Evolutionary conservation across 176 grass and related monocot species (phyloP).

Genomic region (Eleusine coracana): DNA sequence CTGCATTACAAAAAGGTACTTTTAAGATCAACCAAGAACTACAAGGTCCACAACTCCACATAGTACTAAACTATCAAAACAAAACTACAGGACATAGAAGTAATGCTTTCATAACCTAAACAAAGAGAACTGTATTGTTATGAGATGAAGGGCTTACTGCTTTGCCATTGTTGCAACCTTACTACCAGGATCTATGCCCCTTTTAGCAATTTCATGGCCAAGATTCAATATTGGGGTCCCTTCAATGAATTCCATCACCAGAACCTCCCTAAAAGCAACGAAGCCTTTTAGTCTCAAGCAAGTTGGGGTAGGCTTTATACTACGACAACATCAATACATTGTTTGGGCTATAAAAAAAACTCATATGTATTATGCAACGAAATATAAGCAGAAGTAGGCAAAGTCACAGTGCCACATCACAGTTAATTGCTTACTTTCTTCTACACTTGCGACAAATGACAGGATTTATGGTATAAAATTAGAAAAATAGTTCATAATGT

Average conservation of each 20-base stretch:
- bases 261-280: slow-evolving; percentile 61
- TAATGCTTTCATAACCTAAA: slow-evolving; percentile 36
- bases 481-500: slow-evolving; percentile 9
- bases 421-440: neutral
- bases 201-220: slow-evolving; percentile 85
- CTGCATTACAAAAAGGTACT: slow-evolving; percentile 49
- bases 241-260: slow-evolving; percentile 96
- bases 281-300: neutral
- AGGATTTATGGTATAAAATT: slow-evolving; percentile 13
- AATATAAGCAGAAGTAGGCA: slow-evolving; percentile 13
- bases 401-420: neutral
- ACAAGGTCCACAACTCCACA: slow-evolving; percentile 18
- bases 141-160: slow-evolving; percentile 78
- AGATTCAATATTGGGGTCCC: slow-evolving; percentile 98
- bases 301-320: neutral
- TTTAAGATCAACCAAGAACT: slow-evolving; percentile 22
- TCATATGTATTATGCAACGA: slow-evolving; percentile 18
- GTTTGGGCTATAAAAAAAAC: neutral
- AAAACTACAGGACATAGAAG: slow-evolving; percentile 9
- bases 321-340: neutral
- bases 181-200: slow-evolving; percentile 83
- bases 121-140: slow-evolving; percentile 55
- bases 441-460: neutral
- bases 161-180: slow-evolving; percentile 87
- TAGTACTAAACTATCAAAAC: slow-evolving; percentile 1